Base-by-base conservation (phyloP, 2,329 filamentous ascomycete species). In the Samsoniella hepiali region DNA sequence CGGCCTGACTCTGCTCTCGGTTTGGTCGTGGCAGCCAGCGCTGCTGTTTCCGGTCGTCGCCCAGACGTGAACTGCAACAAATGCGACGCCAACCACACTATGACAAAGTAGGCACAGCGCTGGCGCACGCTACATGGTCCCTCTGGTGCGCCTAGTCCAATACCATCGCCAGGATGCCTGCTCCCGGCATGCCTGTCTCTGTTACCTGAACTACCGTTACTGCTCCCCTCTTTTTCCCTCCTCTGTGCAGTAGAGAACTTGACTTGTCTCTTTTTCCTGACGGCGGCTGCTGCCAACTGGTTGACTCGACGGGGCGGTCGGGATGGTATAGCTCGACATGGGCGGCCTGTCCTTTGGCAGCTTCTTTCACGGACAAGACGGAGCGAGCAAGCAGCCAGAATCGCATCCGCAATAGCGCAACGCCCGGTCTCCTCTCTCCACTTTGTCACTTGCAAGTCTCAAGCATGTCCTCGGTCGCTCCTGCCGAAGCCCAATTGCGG, bases 51-150 rank as follows among this genome's bases (percentile, higher is more conserved):
- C 57, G 45, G 57, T 51, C 57, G 29, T 50, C 45, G 34, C 36
- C 45, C 47, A 51, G 57, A 42, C 57, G 57, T 31, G 47, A 40
- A 42, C 32, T 58, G 55, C 31, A 47, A 17, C 29, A 58, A 58
- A 47, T 58, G 57, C 45, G 57, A 59, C 56, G 32, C 56, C 42
- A 47, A 38, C n/a, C n/a, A 58, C 57, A 58, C 57, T 59, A 59
- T 32, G 47, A 59, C 57, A 8, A 59, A 59, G 57, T 51, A 59
- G 57, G 57, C 27, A 51, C 45, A 59, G 57, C 57, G 57, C 27
- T 38, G 57, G 45, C 45, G 31, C 57, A 50, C 22, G 45, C 57
- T 59, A 59, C 45, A 45, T 34, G 54, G 54, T 32, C 38, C 54
- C 54, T 57, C 27, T 40, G 47, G 29, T 29, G 42, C 7, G 42